phyloP scores from a whole-genome alignment of 441 rosid genomes.

The Hura crepitans region DNA sequence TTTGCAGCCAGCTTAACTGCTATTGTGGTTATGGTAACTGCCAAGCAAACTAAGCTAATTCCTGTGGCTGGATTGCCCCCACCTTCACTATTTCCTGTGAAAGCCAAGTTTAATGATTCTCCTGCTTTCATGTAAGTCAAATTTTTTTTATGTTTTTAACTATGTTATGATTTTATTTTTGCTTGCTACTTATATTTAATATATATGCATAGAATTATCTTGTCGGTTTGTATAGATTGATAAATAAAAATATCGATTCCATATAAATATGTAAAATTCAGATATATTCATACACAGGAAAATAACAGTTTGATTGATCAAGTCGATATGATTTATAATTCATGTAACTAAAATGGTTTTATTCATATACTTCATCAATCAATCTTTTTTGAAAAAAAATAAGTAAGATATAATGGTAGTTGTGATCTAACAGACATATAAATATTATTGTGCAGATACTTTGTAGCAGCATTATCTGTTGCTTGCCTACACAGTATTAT shows the following conservation, averaged over 20 bases:
- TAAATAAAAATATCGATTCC: background rate
- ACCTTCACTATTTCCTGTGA: background rate
- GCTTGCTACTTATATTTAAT: background rate
- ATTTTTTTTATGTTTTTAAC: background rate
- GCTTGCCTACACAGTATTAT: slow-evolving; percentile 62
- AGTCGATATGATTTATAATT: too few species aligned
- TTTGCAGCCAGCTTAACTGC: slow-evolving; percentile 49
- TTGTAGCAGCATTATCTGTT: slow-evolving; percentile 57
- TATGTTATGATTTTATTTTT: background rate
- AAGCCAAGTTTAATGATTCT: slow-evolving; percentile 59
- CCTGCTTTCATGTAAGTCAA: slow-evolving; percentile 67
- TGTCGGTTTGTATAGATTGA: too few species aligned
- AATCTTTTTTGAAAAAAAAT: background rate
- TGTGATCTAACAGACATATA: too few species aligned
- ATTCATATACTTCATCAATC: too few species aligned
- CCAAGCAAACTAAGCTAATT: slow-evolving; percentile 46
- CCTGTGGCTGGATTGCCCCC: slow-evolving; percentile 21
- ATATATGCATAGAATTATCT: too few species aligned
- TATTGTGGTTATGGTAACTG: slow-evolving; percentile 51
- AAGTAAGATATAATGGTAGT: too few species aligned
- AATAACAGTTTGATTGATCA: too few species aligned
- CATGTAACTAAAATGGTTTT: background rate
- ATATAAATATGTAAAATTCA: too few species aligned
- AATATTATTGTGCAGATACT: slow-evolving; percentile 44
- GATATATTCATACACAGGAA: too few species aligned